phyloP scores from a whole-genome alignment of 176 grass and related monocot species.

The Triticum urartu region DNA sequence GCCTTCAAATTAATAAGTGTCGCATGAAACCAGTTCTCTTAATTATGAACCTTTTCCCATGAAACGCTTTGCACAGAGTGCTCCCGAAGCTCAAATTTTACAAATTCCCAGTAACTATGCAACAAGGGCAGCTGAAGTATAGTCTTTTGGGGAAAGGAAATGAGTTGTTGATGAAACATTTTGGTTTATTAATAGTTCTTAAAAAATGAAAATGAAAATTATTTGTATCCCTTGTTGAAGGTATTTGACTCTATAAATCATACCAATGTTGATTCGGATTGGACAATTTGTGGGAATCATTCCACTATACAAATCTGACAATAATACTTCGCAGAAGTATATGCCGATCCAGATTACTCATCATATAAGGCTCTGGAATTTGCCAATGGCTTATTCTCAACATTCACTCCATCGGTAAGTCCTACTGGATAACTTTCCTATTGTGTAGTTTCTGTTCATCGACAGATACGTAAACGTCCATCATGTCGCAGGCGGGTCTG shows the following conservation, averaged over 20 bases:
- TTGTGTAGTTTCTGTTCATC: background rate
- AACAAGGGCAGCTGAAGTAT: background rate
- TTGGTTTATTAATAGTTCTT: background rate
- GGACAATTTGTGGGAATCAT: background rate
- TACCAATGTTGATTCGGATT: background rate
- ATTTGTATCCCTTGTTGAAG: background rate
- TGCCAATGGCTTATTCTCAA: conserved; percentile 73
- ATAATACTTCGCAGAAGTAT: conserved; percentile 73
- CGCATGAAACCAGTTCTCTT: background rate
- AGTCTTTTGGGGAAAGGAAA: background rate
- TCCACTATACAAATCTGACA: conserved; percentile 26
- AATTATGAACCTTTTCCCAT: no score
- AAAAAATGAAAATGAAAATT: background rate
- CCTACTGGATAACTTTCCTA: background rate
- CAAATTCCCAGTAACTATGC: background rate
- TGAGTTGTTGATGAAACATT: background rate
- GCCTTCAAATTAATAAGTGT: background rate
- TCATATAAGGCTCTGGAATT: conserved; percentile 89
- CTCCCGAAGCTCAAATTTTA: conserved; percentile 5
- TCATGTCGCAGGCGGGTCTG: conserved; percentile 63
- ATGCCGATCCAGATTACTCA: conserved; percentile 81
- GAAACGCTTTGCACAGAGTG: background rate
- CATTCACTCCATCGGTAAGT: conserved; percentile 80
- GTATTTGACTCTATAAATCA: background rate
- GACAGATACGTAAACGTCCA: conserved; percentile 5